Base-by-base conservation (phyloP, 2,329 filamentous ascomycete species). In the Arachnomyces sp. region DNA sequence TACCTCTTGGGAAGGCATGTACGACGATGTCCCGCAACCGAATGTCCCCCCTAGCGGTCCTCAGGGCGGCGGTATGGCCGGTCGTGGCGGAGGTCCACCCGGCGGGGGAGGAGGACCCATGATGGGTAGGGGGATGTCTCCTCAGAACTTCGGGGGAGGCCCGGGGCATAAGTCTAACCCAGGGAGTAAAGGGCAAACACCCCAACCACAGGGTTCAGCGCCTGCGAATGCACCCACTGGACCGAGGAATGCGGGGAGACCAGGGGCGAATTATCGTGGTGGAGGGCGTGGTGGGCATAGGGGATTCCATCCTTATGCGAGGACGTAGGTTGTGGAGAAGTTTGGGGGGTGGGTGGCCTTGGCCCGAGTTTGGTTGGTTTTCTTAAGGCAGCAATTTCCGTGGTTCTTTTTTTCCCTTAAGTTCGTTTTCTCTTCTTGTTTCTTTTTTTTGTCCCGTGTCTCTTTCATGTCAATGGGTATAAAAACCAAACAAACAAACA, bases 1-100 rank as follows among this genome's bases (percentile, higher is more conserved):
- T n/a, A 86, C 84, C 16, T 89, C 82, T 31, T 95, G 89, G 88
- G 90, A 96, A 61, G 90, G 90, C 55, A 94, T 94, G 88, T 96
- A 95, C 61, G 90, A 96, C 59, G 90, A 95, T 59, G 85, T 89
- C 2, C 89, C 88, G 12, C 86, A 90, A 58, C 86, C 86, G 4
- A 81, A 81, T 52, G 75, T 81, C 42, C 68, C 71, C 49, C n/a
- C n/a, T n/a, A 69, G 66, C 12, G 73, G 69, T 34, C 70, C 72
- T 37, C 67, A 65, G 43, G 65, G 58, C n/a, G 63, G 70, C 44
- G 20, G 20, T 5, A 5, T 9, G 9, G 20, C 5, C 20, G 64
- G 65, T 36, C 63, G 68, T 43, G 60, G 54, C 34, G 55, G 57
- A 7, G 50, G 61, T 38, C 20, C 20, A 25, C 20, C 20, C 20